phyloP scores from a whole-genome alignment of 2,329 filamentous ascomycete species.

The Colletotrichum tofieldiae region DNA sequence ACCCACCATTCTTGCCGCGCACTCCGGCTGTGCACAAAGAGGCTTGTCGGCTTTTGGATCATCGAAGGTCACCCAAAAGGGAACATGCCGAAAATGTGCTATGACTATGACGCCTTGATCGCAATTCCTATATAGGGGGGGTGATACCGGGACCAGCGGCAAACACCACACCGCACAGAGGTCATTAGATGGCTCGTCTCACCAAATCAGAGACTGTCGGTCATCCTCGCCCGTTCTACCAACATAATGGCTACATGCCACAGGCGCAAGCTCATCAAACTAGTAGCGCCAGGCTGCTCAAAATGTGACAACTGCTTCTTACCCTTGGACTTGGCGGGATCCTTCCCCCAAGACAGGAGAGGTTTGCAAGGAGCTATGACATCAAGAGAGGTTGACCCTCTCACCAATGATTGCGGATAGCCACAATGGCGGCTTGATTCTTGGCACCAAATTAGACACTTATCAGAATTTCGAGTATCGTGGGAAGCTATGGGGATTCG shows the following conservation, averaged over 20 bases:
- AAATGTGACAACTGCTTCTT: neutral
- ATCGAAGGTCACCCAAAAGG: neutral
- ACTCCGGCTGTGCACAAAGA: neutral
- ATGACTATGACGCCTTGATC: conserved; percentile 12
- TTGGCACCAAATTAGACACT: neutral
- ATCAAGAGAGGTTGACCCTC: neutral
- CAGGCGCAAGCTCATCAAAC: neutral
- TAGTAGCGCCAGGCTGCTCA: neutral
- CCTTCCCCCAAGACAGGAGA: neutral
- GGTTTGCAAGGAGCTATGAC: conserved; percentile 5
- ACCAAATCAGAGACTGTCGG: neutral
- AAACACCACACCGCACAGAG: neutral
- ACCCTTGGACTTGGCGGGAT: neutral
- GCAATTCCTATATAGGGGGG: neutral
- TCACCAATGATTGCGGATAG: neutral
- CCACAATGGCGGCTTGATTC: neutral
- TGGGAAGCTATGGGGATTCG: neutral
- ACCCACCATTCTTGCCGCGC: neutral
- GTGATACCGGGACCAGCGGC: neutral
- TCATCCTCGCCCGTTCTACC: neutral
- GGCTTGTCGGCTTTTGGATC: neutral
- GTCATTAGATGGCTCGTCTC: neutral
- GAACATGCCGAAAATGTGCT: neutral
- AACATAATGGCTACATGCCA: neutral
- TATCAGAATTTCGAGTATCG: neutral